Evolutionary conservation across 257 asterid species (phyloP).

Genomic region (Dorcoceras hygrometricum): DNA sequence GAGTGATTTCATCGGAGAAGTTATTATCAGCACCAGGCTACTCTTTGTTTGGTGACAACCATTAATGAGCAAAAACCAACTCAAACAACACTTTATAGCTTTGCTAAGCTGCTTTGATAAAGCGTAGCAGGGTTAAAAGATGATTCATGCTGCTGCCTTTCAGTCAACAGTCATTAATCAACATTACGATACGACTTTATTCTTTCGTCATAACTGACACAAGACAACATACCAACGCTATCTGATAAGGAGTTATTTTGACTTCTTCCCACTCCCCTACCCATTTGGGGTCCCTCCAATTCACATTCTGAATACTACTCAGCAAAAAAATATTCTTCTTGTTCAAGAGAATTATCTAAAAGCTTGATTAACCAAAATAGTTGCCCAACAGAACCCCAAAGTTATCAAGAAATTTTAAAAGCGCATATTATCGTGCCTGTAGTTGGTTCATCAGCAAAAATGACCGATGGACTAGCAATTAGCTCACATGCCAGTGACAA

Average conservation of each 20-base stretch:
- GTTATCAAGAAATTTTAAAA: slow-evolving; percentile 10
- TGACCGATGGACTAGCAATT: slow-evolving; percentile 97
- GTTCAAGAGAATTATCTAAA: no score
- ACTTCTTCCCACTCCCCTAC: background rate
- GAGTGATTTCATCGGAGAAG: background rate
- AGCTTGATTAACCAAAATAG: background rate
- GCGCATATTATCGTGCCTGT: slow-evolving; percentile 55
- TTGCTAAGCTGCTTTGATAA: background rate
- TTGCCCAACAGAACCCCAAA: slow-evolving; percentile 6
- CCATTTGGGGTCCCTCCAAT: background rate
- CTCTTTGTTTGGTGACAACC: background rate
- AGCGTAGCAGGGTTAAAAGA: background rate
- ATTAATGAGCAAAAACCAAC: background rate
- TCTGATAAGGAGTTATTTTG: background rate
- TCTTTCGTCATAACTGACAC: background rate
- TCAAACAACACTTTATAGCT: background rate
- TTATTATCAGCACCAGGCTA: background rate
- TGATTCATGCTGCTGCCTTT: background rate
- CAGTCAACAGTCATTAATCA: background rate
- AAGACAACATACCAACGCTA: background rate
- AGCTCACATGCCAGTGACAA: slow-evolving; percentile 91
- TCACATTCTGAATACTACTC: background rate
- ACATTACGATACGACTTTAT: background rate
- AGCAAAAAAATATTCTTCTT: no score
- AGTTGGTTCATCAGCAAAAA: slow-evolving; percentile 97